A percentile compares a stretch with the other conserved stretches of the same genome.
phyloP scores from a whole-genome alignment of 495 filamentous ascomycete species.

The Penicillium tannophilum region DNA sequence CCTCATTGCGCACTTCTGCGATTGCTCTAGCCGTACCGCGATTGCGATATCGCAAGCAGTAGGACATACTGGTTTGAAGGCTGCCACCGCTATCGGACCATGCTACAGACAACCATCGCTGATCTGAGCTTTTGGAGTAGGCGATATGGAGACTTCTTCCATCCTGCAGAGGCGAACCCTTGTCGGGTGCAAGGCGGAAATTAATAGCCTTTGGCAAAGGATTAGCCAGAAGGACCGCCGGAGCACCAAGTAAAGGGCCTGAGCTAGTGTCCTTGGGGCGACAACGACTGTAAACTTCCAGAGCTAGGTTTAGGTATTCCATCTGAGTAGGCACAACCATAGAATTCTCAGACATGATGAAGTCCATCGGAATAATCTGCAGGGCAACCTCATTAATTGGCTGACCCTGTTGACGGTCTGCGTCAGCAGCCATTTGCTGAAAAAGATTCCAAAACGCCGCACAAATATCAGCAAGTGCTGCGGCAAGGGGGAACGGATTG shows the following conservation, averaged over 20 bases:
- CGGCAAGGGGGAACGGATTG: conserved; percentile 68
- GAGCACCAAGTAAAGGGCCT: conserved; percentile 51
- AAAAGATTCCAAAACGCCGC: conserved; percentile 75
- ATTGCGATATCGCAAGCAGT: conserved; percentile 71
- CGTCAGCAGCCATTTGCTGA: conserved; percentile 61
- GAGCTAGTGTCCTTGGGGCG: conserved; percentile 51
- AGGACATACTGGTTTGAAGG: conserved; percentile 76
- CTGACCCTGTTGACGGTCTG: conserved; percentile 49
- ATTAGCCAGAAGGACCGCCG: conserved; percentile 76
- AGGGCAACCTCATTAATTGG: conserved; percentile 71
- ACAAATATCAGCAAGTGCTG: conserved; percentile 73
- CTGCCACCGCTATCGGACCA: conserved; percentile 87
- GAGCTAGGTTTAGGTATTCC: conserved; percentile 67
- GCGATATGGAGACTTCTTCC: conserved; percentile 85
- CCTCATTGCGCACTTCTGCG: conserved; percentile 69
- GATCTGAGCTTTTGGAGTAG: conserved; percentile 78
- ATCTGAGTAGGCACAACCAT: conserved; percentile 68
- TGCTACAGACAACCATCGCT: conserved; percentile 85
- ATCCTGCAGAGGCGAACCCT: conserved; percentile 70
- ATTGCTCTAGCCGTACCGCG: conserved; percentile 56
- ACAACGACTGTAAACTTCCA: conserved; percentile 89
- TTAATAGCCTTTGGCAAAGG: conserved; percentile 70
- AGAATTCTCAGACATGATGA: conserved; percentile 65
- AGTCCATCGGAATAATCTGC: conserved; percentile 76
- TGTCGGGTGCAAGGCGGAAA: conserved; percentile 69